These are phyloP conservation scores for Cystobasidium pallidum DNA, from an alignment of 1,284 basidiomycete genomes.

Conservation along the genomic window DNA sequence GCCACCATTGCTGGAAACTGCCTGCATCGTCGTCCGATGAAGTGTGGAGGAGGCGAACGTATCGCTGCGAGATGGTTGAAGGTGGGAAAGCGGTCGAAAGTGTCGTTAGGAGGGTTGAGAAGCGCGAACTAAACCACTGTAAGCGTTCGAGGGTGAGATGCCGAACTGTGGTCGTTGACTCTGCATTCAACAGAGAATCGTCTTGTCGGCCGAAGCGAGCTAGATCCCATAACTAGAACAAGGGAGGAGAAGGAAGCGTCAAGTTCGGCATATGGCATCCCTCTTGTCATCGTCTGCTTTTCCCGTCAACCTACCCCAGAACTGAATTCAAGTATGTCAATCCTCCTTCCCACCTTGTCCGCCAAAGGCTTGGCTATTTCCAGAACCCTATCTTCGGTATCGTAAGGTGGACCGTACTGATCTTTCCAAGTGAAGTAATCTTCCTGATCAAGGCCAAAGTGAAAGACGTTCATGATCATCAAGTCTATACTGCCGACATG, in stretches of 20 bases:
- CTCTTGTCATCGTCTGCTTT: background rate
- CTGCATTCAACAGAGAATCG: constrained; percentile 13
- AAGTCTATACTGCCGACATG: constrained; percentile 24
- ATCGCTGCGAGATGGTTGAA: background rate
- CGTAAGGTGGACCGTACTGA: constrained; percentile 33
- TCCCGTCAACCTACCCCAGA: constrained; percentile 15
- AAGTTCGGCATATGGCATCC: too few species aligned
- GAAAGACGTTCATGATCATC: constrained; percentile 33
- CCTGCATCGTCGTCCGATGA: constrained; percentile 36
- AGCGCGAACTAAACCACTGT: constrained; percentile 25
- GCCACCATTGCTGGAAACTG: constrained; percentile 39
- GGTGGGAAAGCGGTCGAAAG: background rate
- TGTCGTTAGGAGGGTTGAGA: background rate
- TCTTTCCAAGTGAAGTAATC: constrained; percentile 41
- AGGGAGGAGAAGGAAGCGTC: too few species aligned
- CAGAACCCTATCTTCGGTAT: constrained; percentile 13
- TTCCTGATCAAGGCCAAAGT: constrained; percentile 40
- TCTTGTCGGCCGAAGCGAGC: constrained; percentile 39
- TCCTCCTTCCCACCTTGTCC: background rate
- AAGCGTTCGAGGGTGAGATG: constrained; percentile 27
- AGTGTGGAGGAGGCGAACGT: constrained; percentile 17
- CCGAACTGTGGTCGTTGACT: constrained; percentile 21
- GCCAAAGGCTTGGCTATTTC: constrained; percentile 28
- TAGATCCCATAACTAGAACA: constrained; percentile 36
- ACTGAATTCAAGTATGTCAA: constrained; percentile 40